These are phyloP conservation scores for Hypoxylon sp. DNA, from an alignment of 2,329 filamentous ascomycete species.

Conservation along the genomic window DNA sequence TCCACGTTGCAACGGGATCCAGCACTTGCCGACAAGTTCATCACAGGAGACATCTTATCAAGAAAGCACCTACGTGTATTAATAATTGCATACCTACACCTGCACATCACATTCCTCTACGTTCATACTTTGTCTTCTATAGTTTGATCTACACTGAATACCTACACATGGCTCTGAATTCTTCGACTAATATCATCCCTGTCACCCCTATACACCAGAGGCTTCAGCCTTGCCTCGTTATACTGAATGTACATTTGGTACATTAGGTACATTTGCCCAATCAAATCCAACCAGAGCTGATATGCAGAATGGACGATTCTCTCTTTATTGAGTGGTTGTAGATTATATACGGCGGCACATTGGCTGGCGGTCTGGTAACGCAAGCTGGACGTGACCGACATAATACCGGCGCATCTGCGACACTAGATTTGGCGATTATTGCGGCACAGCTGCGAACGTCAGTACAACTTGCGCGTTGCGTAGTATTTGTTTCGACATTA, in stretches of 20 bases:
- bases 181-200: too few relatives aligned
- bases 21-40: background rate
- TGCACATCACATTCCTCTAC: too few relatives aligned
- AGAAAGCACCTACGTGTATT: too few relatives aligned
- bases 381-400: background rate
- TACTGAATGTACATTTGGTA: too few relatives aligned
- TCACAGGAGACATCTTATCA: background rate
- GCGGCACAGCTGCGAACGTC: slow-evolving; percentile 5
- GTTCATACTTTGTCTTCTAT: too few relatives aligned
- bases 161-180: too few relatives aligned
- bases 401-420: slow-evolving; percentile 28
- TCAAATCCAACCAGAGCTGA: background rate
- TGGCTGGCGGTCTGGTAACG: background rate
- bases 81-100: background rate
- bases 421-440: background rate
- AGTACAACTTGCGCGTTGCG: background rate
- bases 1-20: background rate
- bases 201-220: background rate
- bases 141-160: too few relatives aligned
- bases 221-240: background rate
- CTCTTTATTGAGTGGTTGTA: background rate
- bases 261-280: background rate
- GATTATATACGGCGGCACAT: background rate
- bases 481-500: too few relatives aligned
- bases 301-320: background rate